Evolutionary conservation across 495 filamentous ascomycete genomes (phyloP), one percentile per base, ranked within the genome.

Genomic region (Aspergillus nidulans): DNA sequence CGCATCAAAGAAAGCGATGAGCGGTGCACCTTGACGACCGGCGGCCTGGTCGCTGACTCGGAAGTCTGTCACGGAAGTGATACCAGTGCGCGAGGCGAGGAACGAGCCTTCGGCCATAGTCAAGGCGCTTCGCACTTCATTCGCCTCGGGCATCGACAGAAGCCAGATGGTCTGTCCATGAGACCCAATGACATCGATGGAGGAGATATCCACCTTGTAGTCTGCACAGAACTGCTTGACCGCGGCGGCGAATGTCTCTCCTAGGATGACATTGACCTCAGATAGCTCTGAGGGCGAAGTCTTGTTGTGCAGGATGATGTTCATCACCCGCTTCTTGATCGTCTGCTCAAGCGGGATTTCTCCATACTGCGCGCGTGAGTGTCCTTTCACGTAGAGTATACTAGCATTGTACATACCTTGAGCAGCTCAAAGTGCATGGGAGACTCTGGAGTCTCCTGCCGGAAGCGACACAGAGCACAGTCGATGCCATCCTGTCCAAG

Each of bases 81-180:
- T 74, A 9, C 73, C 71, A 0, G 70, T 77, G 23, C 71, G 69
- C 1, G 71, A 70, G 18, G 71, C 70, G 18, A 77, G 65, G 39
- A 76, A 72, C 19, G 67, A 64, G 12, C 72, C 74, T 46, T 78
- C 75, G 23, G 71, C 75, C 61, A 78, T 68, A 2, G 74, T 79
- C 18, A 82, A 50, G 12, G 79, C 77, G 45, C 72, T 74, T 21
- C 71, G 69, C 28, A 72, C 76, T 59, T 80, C 73, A 25, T 72
- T 77, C 6, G 63, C 60, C 45, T 73, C 68, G 1, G 79, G 79
- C 77, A 82, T 81, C 40, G 70, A 72, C 25, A 80, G 69, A 5
- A 81, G 69, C 79, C 78, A 84, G 41, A 84, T 82, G 2, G 81
- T 83, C 56, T 83, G 80, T 10, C 80, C 81, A 49, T 83, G 79